phyloP scores from a whole-genome alignment of 768 basidiomycete species.

The Chalciporus pseudorubinellus region DNA sequence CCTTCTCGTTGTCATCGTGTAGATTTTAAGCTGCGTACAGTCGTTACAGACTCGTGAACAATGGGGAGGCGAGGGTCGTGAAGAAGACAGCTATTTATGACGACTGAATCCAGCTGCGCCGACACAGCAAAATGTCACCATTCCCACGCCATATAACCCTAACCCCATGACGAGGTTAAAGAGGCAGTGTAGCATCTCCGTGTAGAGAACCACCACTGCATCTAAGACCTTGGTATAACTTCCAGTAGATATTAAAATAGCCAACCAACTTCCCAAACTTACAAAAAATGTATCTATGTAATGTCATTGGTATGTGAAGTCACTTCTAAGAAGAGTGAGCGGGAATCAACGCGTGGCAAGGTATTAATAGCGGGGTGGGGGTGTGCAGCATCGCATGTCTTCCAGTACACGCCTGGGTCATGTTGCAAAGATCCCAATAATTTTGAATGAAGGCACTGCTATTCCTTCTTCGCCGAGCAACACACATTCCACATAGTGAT shows the following conservation, averaged over 20 bases:
- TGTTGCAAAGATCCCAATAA: constrained; percentile 86
- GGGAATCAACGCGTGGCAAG: too few relatives aligned
- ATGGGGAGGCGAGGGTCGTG: background rate
- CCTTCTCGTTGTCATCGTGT: constrained; percentile 17
- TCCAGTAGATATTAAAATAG: too few relatives aligned
- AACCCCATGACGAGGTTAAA: background rate
- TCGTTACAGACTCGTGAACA: constrained; percentile 2
- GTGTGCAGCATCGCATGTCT: too few relatives aligned
- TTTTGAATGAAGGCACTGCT: constrained; percentile 78
- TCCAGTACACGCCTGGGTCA: constrained; percentile 29
- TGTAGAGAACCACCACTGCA: background rate
- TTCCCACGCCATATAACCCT: constrained; percentile 22
- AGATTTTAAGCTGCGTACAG: background rate
- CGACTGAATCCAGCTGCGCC: background rate
- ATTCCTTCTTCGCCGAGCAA: constrained; percentile 85
- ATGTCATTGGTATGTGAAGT: too few relatives aligned
- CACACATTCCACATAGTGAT: constrained; percentile 92
- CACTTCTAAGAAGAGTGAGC: too few relatives aligned
- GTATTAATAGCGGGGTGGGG: too few relatives aligned
- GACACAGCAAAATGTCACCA: constrained; percentile 17
- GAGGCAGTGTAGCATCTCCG: too few relatives aligned
- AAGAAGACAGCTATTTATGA: background rate
- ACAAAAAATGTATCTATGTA: background rate
- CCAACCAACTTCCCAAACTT: too few relatives aligned
- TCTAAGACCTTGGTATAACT: too few relatives aligned